phyloP scores from a whole-genome alignment of 192 early-diverging fungal genomes.

The Podila clonocystis region DNA sequence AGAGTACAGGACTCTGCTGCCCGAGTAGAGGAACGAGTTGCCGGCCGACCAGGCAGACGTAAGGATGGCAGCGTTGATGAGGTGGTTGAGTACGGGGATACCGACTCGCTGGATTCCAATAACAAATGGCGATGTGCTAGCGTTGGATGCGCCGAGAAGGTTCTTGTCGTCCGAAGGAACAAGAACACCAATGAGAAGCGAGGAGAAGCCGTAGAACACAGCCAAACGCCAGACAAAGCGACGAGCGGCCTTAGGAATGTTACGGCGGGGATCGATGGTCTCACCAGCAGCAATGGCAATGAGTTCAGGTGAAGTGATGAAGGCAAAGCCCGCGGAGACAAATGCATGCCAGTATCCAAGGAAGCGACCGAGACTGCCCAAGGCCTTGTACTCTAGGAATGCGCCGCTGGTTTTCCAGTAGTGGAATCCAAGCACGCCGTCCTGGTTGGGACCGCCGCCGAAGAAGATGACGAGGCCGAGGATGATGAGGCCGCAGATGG shows the following conservation, averaged over 20 bases:
- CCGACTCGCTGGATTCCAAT: conserved; percentile 58
- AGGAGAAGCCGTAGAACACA: conserved; percentile 65
- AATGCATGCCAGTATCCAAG: too few species aligned
- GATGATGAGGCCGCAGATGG: conserved; percentile 49
- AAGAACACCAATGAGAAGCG: conserved; percentile 69
- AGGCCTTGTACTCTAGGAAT: conserved; percentile 25
- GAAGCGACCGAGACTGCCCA: too few species aligned
- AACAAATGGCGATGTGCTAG: conserved; percentile 48
- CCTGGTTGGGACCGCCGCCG: conserved; percentile 73
- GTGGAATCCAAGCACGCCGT: conserved; percentile 47
- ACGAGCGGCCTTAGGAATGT: conserved; percentile 60
- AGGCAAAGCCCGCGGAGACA: conserved; percentile 37
- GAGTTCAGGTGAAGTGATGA: conserved; percentile 58
- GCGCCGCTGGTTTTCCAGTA: conserved; percentile 42
- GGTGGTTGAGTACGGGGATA: conserved; percentile 48
- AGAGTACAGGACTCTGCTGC: conserved; percentile 64
- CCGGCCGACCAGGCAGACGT: conserved; percentile 67
- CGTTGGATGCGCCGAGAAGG: too few species aligned
- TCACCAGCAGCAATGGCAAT: conserved; percentile 74
- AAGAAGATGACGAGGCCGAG: conserved; percentile 52
- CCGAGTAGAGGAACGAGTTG: conserved; percentile 69
- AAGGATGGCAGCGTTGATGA: conserved; percentile 69
- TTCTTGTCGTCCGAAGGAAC: conserved; percentile 32
- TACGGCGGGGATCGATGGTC: conserved; percentile 61
- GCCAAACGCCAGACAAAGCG: conserved; percentile 64